phyloP scores from a whole-genome alignment of 305 asterid species.

The Fraxinus dipetala region DNA sequence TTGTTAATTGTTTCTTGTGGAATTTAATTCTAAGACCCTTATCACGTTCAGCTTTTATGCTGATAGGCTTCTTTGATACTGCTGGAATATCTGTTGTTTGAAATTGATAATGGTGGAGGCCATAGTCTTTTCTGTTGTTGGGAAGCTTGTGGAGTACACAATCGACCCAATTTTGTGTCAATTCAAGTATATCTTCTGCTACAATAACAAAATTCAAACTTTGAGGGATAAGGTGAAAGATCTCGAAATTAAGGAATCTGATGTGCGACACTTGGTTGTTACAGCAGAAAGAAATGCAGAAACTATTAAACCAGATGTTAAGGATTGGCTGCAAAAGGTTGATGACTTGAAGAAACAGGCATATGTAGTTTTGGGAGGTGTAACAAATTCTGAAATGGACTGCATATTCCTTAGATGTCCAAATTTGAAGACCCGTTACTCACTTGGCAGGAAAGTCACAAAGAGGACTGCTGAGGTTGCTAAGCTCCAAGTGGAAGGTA shows the following conservation, averaged over 20 bases:
- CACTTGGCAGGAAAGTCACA: constrained; percentile 22
- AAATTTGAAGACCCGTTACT: constrained; percentile 11
- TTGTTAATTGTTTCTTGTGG: not conserved
- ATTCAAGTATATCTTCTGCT: constrained; percentile 19
- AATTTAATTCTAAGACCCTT: not conserved
- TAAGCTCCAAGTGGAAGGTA: not conserved
- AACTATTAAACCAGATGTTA: not conserved
- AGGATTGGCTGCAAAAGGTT: constrained; percentile 8
- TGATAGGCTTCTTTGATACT: not conserved
- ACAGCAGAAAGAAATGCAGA: not conserved
- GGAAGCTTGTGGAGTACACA: constrained; percentile 3
- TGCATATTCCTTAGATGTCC: not conserved
- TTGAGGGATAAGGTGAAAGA: constrained; percentile 8
- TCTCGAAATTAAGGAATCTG: not conserved
- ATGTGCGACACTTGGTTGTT: not conserved
- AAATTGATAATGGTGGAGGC: constrained; percentile 7
- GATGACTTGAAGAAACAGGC: not conserved
- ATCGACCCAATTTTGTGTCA: constrained; percentile 11
- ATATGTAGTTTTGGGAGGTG: not conserved
- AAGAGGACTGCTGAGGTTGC: constrained; percentile 3
- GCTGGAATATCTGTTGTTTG: not conserved
- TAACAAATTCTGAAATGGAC: not conserved
- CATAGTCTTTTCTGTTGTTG: not conserved
- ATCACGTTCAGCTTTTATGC: not conserved
- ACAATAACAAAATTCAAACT: constrained; percentile 4